These are phyloP conservation scores for Nigrograna mackinnonii DNA, from an alignment of 2,329 filamentous ascomycete genomes.

Conservation along the genomic window DNA sequence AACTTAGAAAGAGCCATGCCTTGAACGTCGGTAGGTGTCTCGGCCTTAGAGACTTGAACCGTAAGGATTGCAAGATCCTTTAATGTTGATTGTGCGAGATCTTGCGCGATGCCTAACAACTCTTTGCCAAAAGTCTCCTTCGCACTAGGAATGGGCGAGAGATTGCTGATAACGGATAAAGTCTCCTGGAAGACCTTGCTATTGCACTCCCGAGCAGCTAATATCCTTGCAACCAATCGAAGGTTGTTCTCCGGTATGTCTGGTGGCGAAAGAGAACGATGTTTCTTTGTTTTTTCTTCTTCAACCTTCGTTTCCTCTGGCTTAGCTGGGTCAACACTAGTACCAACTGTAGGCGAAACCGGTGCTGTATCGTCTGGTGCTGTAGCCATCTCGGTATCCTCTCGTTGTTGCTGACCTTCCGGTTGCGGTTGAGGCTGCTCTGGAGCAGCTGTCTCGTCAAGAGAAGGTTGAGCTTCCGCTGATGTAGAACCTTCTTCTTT, in stretches of 20 bases:
- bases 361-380: conserved; percentile 39
- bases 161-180: conserved; percentile 96
- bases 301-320: conserved; percentile 43
- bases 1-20: conserved; percentile 93
- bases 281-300: conserved; percentile 63
- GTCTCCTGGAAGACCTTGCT: conserved; percentile 98
- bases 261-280: conserved; percentile 72
- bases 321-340: conserved; percentile 1
- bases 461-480: conserved; percentile 17
- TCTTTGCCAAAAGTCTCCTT: conserved; percentile 92
- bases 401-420: conserved; percentile 10
- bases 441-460: conserved; percentile 5
- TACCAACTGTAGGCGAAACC: conserved; percentile 10
- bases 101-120: conserved; percentile 83
- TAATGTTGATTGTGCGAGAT: conserved; percentile 82
- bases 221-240: conserved; percentile 92
- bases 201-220: conserved; percentile 93
- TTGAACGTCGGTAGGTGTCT: conserved; percentile 91
- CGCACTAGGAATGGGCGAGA: conserved; percentile 88
- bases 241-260: conserved; percentile 88
- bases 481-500: conserved; percentile 33
- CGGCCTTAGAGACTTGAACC: conserved; percentile 82
- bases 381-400: conserved; percentile 40
- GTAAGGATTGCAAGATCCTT: conserved; percentile 82
- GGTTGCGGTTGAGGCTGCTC: conserved; percentile 10